Conservation (phyloP, 176 grass and related monocot species). For the Saccharum spontaneum region DNA sequence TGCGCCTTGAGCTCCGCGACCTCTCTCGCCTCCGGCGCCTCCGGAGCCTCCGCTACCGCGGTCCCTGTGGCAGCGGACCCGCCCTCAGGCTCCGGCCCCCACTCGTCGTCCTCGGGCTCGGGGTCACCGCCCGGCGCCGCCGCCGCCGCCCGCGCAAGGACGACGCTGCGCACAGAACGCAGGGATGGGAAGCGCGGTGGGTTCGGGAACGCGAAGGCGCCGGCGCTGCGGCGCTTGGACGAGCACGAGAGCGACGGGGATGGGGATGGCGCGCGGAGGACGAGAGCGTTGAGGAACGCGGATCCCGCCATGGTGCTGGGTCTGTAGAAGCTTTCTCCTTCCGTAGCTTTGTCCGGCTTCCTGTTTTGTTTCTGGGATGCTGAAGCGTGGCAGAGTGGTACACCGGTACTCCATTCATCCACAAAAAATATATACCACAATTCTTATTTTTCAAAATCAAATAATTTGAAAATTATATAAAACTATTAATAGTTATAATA, state of each 20-base stretch:
- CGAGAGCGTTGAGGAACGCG: slow-evolving; percentile 43
- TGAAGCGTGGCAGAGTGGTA: not conserved
- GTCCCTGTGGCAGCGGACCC: not conserved
- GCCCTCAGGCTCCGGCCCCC: slow-evolving; percentile 45
- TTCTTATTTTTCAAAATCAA: not conserved
- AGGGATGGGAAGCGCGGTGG: slow-evolving; percentile 11
- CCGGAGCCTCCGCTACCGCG: slow-evolving; percentile 35
- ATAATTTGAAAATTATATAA: not conserved
- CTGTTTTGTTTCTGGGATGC: not conserved
- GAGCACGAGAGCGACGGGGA: not conserved
- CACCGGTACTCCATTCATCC: not conserved
- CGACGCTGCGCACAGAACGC: not conserved
- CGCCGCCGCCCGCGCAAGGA: slow-evolving; percentile 16
- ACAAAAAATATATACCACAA: not conserved
- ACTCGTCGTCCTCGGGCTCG: slow-evolving; percentile 82
- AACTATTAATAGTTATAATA: too few relatives aligned
- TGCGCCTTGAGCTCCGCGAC: slow-evolving; percentile 63
- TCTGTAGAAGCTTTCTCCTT: not conserved
- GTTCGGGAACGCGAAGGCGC: not conserved
- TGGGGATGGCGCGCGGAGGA: slow-evolving; percentile 32
- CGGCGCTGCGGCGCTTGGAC: not conserved
- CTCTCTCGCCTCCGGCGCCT: slow-evolving; percentile 42
- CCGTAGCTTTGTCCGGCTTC: not conserved
- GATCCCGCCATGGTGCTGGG: slow-evolving; percentile 36
- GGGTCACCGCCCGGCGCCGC: slow-evolving; percentile 44